Evolutionary conservation across 2,329 filamentous ascomycete species (phyloP).

Genomic region (Trichophyton verrucosum): DNA sequence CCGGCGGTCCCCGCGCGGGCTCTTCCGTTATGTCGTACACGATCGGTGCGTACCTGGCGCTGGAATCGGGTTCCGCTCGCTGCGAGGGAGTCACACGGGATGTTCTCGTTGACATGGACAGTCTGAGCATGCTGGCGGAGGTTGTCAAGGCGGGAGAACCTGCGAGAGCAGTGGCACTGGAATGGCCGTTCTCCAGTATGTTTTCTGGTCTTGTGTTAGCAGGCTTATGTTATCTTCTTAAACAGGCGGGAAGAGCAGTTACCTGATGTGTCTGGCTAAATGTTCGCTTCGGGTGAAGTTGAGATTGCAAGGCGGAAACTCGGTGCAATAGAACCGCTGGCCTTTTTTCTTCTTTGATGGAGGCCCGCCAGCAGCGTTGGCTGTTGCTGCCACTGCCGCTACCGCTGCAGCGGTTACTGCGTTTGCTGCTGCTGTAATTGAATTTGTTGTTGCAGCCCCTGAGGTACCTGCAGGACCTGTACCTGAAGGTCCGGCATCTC

Average conservation of each 20-base stretch:
- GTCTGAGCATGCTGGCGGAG: conserved; percentile 93
- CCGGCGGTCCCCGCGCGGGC: conserved; percentile 66
- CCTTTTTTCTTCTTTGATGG: conserved; percentile 92
- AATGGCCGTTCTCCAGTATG: conserved; percentile 96
- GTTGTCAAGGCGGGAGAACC: conserved; percentile 91
- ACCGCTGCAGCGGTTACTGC: too few relatives aligned
- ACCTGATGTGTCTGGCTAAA: conserved; percentile 86
- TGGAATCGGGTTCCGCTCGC: conserved; percentile 88
- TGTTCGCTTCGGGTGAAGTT: conserved; percentile 96
- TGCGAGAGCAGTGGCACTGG: conserved; percentile 83
- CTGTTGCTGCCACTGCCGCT: conserved; percentile 52
- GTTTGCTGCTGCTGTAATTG: too few relatives aligned
- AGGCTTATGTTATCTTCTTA: not conserved
- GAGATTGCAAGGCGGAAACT: conserved; percentile 83
- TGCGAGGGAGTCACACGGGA: conserved; percentile 82
- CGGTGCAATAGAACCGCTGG: conserved; percentile 89
- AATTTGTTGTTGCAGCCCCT: conserved; percentile 15
- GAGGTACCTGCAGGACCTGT: conserved; percentile 55
- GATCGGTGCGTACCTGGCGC: conserved; percentile 77
- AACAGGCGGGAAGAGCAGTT: conserved; percentile 15
- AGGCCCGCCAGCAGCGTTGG: conserved; percentile 36
- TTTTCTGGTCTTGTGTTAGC: conserved; percentile 48
- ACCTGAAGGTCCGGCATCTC: conserved; percentile 19
- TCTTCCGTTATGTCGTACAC: conserved; percentile 61
- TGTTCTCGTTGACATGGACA: conserved; percentile 94